Percentiles rank a stretch among this genome's conserved stretches.
These are phyloP conservation scores for Hypoxylon sp. DNA, from an alignment of 2,329 filamentous ascomycete species.

Conservation along the genomic window DNA sequence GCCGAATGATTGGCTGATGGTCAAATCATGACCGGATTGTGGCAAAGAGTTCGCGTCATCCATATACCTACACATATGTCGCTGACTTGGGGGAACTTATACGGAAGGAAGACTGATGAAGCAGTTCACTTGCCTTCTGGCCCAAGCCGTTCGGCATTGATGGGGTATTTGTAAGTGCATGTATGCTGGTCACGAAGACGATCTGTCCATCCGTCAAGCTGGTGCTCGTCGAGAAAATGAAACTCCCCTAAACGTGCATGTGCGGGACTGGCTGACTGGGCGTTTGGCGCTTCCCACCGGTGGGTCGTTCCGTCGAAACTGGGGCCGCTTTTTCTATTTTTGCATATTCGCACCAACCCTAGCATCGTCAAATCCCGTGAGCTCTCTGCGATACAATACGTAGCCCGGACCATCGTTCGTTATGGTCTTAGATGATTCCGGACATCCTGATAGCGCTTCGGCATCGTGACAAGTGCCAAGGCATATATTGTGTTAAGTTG, in stretches of 20 bases:
- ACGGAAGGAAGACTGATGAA: background rate
- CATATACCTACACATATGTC: background rate
- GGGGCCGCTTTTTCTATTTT: constrained; percentile 33
- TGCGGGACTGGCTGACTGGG: background rate
- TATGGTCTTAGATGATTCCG: background rate
- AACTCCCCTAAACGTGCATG: background rate
- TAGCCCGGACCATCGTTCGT: background rate
- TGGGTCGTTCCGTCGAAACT: constrained; percentile 3
- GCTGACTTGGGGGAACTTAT: background rate
- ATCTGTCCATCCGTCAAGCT: background rate
- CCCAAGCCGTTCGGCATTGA: background rate
- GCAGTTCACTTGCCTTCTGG: background rate
- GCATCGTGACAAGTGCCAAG: background rate
- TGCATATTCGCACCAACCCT: constrained; percentile 12
- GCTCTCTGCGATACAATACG: background rate
- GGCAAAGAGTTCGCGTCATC: constrained; percentile 10
- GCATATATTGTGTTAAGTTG: background rate
- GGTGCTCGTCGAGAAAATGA: background rate
- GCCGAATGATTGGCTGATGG: constrained; percentile 1
- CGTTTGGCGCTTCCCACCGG: constrained; percentile 1
- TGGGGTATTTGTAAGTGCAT: no score
- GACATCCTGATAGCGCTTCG: background rate
- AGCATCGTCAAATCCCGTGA: constrained; percentile 4
- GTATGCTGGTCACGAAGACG: no score
- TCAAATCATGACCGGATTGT: constrained; percentile 9